Conservation (phyloP, 2,329 filamentous ascomycete species). For the Zelopaecilomyces penicillatus region DNA sequence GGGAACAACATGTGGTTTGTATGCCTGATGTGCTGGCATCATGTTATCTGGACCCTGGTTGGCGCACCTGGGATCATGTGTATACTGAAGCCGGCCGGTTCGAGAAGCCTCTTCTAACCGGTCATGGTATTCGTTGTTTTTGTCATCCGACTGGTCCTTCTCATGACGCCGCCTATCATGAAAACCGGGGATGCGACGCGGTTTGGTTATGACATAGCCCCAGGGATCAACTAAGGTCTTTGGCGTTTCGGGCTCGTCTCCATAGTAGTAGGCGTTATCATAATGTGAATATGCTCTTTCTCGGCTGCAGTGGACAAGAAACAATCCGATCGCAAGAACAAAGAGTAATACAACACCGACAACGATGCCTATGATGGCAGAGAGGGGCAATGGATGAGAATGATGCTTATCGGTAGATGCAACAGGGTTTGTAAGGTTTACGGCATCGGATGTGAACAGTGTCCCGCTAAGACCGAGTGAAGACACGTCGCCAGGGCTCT, state of each 20-base stretch:
- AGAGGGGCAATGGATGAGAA: conserved; percentile 30
- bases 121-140: conserved; percentile 34
- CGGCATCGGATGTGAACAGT: conserved; percentile 28
- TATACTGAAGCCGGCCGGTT: conserved; percentile 15
- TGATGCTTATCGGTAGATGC: conserved; percentile 17
- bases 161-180: background rate
- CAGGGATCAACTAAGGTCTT: conserved; percentile 13
- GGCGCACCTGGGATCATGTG: conserved; percentile 18
- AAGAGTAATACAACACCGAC: conserved; percentile 37
- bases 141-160: conserved; percentile 16
- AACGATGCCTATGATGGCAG: conserved; percentile 46
- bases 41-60: conserved; percentile 18
- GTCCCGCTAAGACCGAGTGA: conserved; percentile 33
- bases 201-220: conserved; percentile 19
- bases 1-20: conserved; percentile 16
- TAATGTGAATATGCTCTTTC: conserved; percentile 26
- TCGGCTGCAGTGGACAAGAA: conserved; percentile 39
- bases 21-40: conserved; percentile 41
- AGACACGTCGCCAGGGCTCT: conserved; percentile 30
- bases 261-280: conserved; percentile 8
- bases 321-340: conserved; percentile 32
- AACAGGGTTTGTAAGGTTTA: conserved; percentile 33
- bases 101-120: conserved; percentile 23
- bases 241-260: conserved; percentile 10
- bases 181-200: conserved; percentile 8